Base-by-base conservation (phyloP, 164 flowering plant species). In the Vitis riparia region DNA sequence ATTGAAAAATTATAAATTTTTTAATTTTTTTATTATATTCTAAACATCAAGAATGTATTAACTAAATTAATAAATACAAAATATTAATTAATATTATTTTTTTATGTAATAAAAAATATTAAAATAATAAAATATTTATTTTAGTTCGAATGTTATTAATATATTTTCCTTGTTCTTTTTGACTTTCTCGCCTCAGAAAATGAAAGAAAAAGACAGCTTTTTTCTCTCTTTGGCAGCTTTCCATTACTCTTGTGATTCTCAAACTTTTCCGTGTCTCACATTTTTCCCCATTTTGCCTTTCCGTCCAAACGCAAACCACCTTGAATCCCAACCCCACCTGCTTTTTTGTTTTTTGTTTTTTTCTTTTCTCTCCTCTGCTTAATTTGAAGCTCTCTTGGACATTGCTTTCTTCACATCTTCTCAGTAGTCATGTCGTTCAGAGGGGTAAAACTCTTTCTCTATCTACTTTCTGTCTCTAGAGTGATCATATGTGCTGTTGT, bases 381-480 rank as follows among this genome's bases (percentile, higher is more conserved):
- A 17, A 11, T 27, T 59, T 59, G 62, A 59, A 59, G 62, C 44
- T 59, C 37, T 59, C 62, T 59, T 59, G 13, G 23, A 2, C 14
- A 12, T 59, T 37, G 37, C 51, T 15, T 5, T 64, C 53, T 19
- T 11, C 56, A 64, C 15, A n/a, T 37, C 11, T 23, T 48, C 51
- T 15, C 32, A 8, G 63, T 56, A 5, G 53, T 68, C 69, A 80
- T 80, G 82, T 76, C 78, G 23, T 76, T 71, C 76, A 80, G 82
- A 68, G 72, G 79, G 72, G 66, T 76, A 37, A 65, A 73, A 30
- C 14, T 16, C 52, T 64, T 10, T 64, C 15, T 63, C 37, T 62
- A 27, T 68, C 11, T 51, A 37, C 55, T 62, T 12, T 62, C 27
- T 44, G 14, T 29, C 51, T 62, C 12, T 67, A 62, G 19, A 23